Evolutionary conservation across 2,329 filamentous ascomycete species (phyloP), one percentile per base, ranked within the genome.

Genomic region (Cordyceps tenuipes): DNA sequence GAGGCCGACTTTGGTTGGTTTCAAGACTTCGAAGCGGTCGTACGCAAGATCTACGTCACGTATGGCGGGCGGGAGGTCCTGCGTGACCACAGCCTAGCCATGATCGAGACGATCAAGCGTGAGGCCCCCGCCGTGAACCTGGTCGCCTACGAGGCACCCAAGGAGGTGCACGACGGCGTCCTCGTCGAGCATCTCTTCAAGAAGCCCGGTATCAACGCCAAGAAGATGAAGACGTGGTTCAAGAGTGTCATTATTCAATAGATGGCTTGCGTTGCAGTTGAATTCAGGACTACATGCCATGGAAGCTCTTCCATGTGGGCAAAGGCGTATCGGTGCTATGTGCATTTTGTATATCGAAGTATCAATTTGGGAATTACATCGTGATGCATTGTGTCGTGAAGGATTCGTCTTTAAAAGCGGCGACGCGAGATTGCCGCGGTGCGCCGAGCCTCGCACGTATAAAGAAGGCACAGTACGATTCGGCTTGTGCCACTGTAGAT

Each of bases 191-290:
- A 66, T 5, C 51, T 66, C 34, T 52, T 59, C 17, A 61, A 62
- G 10, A 46, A 63, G 1, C 63, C 68, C 4, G 71, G 68, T 2
- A 63, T 66, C 34, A 70, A 70, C 7, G 72, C 68, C 5, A 62
- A 61, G 15, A 60, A 66, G 46, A 72, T 73, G 71, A 68, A 65
- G 61, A 65, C 62, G 0, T 74, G 72, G 72, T 67, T 66, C 62
- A 64, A 62, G 57, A 13, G 44, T n/a, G 54, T 61, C 5, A 59
- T 66, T 39, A 31, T 52, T 2, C 23, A 51, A 31, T 50, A 44
- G 34, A 17, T 12, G 23, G 26, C 9, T 17, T 12, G 34, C 4
- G 29, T 29, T 26, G 10, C 9, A n/a, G 15, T 7, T 21, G 55
- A 15, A 9, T 5, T 31, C 43, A 17, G 9, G n/a, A 19, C 10